These are phyloP conservation scores for Cryptosporidium felis DNA, from an alignment of 169 alveolate species.

Conservation along the genomic window DNA sequence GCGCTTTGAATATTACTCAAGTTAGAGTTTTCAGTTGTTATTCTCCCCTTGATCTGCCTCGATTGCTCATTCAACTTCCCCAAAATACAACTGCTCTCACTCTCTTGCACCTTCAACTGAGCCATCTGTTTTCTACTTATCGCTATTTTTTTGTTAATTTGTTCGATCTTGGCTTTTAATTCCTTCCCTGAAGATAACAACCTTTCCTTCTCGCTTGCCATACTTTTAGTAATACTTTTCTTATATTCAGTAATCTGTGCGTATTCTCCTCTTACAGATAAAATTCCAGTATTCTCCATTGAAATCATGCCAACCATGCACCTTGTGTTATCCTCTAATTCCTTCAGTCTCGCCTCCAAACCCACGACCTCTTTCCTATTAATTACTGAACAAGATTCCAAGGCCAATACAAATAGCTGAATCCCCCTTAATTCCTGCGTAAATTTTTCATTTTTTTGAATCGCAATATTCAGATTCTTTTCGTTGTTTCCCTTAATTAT, in stretches of 20 bases:
- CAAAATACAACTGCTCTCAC: neutral
- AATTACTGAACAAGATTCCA: constrained; percentile 31
- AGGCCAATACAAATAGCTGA: constrained; percentile 1
- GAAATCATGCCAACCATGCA: constrained; percentile 55
- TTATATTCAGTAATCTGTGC: constrained; percentile 13
- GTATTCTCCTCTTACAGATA: constrained; percentile 2
- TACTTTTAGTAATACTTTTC: neutral
- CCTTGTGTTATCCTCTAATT: constrained; percentile 37
- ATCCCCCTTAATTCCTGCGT: neutral
- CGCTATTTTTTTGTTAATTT: constrained; percentile 3
- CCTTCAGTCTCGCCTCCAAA: constrained; percentile 22
- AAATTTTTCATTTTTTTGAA: constrained; percentile 10
- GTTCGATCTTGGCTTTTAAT: neutral
- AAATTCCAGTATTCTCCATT: constrained; percentile 33
- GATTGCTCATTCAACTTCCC: constrained; percentile 5
- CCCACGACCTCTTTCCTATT: neutral
- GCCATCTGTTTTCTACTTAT: neutral
- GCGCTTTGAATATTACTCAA: neutral
- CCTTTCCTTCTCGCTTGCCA: neutral
- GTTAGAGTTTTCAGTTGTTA: neutral
- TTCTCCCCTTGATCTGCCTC: neutral
- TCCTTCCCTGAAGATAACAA: neutral
- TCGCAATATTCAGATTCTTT: neutral
- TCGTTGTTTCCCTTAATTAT: neutral
- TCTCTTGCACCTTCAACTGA: neutral